A percentile compares a stretch with the other conserved stretches of the same genome.
Conservation (phyloP, 2,329 filamentous ascomycete species). For the Arachnomyces sp. region DNA sequence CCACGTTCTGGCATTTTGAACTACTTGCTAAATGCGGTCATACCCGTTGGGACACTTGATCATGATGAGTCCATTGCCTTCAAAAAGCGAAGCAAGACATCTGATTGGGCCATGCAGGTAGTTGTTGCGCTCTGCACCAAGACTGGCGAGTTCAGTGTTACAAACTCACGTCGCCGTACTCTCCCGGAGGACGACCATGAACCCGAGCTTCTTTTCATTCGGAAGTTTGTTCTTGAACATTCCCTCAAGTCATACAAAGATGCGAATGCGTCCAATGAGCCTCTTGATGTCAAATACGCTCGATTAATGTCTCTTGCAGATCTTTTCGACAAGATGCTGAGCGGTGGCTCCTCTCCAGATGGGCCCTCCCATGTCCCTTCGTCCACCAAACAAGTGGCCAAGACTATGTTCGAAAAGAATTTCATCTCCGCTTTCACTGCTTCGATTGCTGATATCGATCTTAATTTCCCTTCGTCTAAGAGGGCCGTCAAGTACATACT, state of each 20-base stretch:
- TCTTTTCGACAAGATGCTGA: conserved; percentile 87
- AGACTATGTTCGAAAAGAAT: conserved; percentile 98
- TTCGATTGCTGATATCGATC: conserved; percentile 89
- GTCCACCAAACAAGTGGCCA: conserved; percentile 77
- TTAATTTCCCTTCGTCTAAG: conserved; percentile 90
- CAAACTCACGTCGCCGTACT: conserved; percentile 50
- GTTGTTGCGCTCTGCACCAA: conserved; percentile 81
- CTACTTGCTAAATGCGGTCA: conserved; percentile 78
- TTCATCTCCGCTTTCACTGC: conserved; percentile 81
- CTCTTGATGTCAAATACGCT: conserved; percentile 77
- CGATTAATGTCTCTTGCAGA: conserved; percentile 82
- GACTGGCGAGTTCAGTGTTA: conserved; percentile 67
- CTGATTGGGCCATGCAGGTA: conserved; percentile 76
- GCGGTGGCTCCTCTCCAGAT: conserved; percentile 62
- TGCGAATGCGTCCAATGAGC: conserved; percentile 68
- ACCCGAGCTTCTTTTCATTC: conserved; percentile 68
- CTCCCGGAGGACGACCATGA: conserved; percentile 34
- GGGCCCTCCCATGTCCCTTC: conserved; percentile 38
- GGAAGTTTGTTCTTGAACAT: conserved; percentile 90
- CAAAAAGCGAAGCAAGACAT: conserved; percentile 81
- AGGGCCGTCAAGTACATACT: conserved; percentile 94
- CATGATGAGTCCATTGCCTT: conserved; percentile 66
- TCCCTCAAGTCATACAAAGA: conserved; percentile 88
- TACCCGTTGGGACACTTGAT: conserved; percentile 58
- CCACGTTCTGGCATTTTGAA: conserved; percentile 88